These are phyloP conservation scores for Laguncularia racemosa DNA, from an alignment of 345 rosid genomes.

Conservation along the genomic window DNA sequence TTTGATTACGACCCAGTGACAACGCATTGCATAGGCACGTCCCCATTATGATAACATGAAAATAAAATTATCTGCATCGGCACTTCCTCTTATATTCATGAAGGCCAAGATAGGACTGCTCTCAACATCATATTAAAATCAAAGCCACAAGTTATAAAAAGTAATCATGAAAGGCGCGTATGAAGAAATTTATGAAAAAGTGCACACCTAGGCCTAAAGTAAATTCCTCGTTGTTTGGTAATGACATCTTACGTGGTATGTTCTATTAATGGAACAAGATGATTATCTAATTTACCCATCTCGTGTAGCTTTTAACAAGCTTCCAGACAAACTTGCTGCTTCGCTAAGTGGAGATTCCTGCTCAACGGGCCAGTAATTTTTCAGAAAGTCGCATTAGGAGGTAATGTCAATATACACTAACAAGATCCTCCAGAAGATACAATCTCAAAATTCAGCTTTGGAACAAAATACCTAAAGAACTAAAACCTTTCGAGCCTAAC, in stretches of 20 bases:
- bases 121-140: too few species aligned
- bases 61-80: too few species aligned
- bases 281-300: conserved; percentile 47
- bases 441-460: conserved; percentile 41
- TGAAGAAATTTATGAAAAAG: too few species aligned
- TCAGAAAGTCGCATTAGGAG: conserved; percentile 44
- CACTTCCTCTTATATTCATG: too few species aligned
- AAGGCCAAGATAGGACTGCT: too few species aligned
- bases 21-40: too few species aligned
- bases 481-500: too few species aligned
- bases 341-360: conserved; percentile 43
- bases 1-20: too few species aligned
- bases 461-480: conserved; percentile 32
- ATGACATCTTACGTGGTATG: conserved; percentile 19
- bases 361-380: conserved; percentile 44
- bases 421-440: conserved; percentile 22
- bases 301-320: conserved; percentile 65
- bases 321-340: conserved; percentile 64
- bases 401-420: conserved; percentile 39
- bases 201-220: conserved; percentile 52
- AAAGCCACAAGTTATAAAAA: too few species aligned
- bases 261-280: conserved; percentile 34
- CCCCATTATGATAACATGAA: too few species aligned
- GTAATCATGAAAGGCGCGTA: too few species aligned
- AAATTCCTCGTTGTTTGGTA: conserved; percentile 30